These are phyloP conservation scores for Penicillium sp. DNA, from an alignment of 2,329 filamentous ascomycete species.

Conservation along the genomic window DNA sequence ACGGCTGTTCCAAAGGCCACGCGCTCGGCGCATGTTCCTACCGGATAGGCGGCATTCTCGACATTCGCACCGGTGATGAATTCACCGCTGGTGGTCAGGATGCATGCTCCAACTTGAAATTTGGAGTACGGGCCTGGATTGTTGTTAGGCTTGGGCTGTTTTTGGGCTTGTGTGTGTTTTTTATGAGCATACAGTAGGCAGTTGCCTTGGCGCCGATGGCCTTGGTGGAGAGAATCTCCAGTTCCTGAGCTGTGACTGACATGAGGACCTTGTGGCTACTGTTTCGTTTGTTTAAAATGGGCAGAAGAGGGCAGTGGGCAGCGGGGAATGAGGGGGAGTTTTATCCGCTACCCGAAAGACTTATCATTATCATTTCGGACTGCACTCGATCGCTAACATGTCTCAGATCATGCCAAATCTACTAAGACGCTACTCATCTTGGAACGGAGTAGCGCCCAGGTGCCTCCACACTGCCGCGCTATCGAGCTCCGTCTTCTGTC, in stretches of 20 bases:
- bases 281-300: too few species aligned
- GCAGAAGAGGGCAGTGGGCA: too few species aligned
- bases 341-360: too few species aligned
- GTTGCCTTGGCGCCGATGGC: conserved; percentile 71
- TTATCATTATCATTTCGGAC: too few species aligned
- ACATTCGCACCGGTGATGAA: conserved; percentile 80
- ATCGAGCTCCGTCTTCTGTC: background rate
- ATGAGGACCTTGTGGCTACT: background rate
- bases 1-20: conserved; percentile 85
- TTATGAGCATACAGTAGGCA: conserved; percentile 70
- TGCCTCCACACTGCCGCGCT: background rate
- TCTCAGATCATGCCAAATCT: background rate
- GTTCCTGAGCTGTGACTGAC: conserved; percentile 61
- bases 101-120: conserved; percentile 84
- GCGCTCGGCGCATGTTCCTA: conserved; percentile 93
- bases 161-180: too few species aligned
- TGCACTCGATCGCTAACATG: too few species aligned
- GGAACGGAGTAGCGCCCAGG: background rate
- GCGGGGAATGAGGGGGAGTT: too few species aligned
- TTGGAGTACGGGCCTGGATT: conserved; percentile 74
- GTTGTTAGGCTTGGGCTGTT: background rate
- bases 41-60: conserved; percentile 90
- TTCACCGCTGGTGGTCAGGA: conserved; percentile 63
- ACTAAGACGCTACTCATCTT: background rate
- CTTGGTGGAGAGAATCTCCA: conserved; percentile 63